These are phyloP conservation scores for Setaria viridis DNA, from an alignment of 202 grass and related monocot genomes.

Conservation along the genomic window DNA sequence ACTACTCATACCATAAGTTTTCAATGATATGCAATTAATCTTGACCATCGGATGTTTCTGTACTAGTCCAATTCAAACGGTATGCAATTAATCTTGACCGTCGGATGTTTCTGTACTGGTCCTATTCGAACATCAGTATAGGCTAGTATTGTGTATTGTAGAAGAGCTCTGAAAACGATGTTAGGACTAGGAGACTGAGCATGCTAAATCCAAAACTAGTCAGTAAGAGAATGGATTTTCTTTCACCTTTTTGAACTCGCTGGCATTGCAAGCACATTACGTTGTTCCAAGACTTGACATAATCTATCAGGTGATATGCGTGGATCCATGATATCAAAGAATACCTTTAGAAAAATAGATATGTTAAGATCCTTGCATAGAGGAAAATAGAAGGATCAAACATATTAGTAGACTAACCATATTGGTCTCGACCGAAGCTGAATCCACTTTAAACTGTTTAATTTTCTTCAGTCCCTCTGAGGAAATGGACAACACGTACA, in stretches of 20 bases:
- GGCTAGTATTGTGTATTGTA: no score
- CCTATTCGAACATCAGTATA: no score
- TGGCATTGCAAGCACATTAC: conserved; percentile 82
- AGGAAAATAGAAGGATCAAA: neutral
- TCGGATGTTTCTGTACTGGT: no score
- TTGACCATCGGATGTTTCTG: no score
- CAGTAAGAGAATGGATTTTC: neutral
- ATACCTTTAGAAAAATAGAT: conserved; percentile 52
- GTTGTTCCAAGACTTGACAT: conserved; percentile 70
- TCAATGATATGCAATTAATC: no score
- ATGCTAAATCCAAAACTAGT: neutral
- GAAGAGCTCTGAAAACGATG: neutral
- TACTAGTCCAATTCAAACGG: no score
- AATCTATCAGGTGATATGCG: conserved; percentile 64
- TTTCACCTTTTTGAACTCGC: conserved; percentile 69
- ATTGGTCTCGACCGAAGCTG: conserved; percentile 75
- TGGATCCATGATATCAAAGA: conserved; percentile 70
- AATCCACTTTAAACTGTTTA: conserved; percentile 68
- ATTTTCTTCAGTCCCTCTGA: conserved; percentile 88
- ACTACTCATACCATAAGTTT: no score
- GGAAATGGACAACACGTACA: neutral
- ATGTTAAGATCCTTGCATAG: neutral
- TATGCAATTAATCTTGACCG: no score
- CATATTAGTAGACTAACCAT: conserved; percentile 61
- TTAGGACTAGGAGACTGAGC: neutral